Conservation (phyloP, 192 early-diverging fungal genomes). For the Coemansia reversa region DNA sequence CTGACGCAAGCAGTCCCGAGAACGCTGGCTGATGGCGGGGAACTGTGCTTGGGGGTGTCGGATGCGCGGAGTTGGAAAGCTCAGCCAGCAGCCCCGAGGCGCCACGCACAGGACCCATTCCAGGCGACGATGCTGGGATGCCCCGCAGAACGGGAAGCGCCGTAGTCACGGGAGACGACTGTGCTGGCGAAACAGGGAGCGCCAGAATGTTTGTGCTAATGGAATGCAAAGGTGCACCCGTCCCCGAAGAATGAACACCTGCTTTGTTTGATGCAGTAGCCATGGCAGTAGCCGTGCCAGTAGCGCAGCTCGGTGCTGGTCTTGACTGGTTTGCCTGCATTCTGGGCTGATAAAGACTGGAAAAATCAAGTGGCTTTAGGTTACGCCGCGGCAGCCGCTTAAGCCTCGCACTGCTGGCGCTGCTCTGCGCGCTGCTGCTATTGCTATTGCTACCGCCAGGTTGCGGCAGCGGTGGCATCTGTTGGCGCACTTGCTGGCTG, state of each 20-base stretch:
- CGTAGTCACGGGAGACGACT: conserved; percentile 27
- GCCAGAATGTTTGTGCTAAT: conserved; percentile 21
- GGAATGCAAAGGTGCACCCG: not conserved
- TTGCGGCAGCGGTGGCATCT: conserved; percentile 5
- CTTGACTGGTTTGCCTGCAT: conserved; percentile 12
- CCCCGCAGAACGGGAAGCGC: conserved; percentile 9
- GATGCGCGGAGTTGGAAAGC: conserved; percentile 11
- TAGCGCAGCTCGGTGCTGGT: conserved; percentile 4
- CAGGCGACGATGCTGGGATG: conserved; percentile 14
- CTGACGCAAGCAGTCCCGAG: conserved; percentile 44
- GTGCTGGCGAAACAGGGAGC: conserved; percentile 44
- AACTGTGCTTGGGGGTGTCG: conserved; percentile 41
- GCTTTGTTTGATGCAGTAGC: conserved; percentile 31
- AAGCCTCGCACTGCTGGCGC: conserved; percentile 27
- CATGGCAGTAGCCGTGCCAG: conserved; percentile 26
- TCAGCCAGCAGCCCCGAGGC: not conserved
- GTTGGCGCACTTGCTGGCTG: not conserved
- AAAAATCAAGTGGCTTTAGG: conserved; percentile 55
- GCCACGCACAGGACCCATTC: conserved; percentile 1
- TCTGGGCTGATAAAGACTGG: conserved; percentile 30
- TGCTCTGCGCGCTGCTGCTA: conserved; percentile 5
- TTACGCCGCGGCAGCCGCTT: conserved; percentile 52
- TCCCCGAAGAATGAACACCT: conserved; percentile 28
- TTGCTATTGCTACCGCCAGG: conserved; percentile 7
- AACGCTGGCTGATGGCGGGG: conserved; percentile 39